These are phyloP conservation scores for Noccaea bulbosa DNA, from an alignment of 345 rosid species.

Conservation along the genomic window DNA sequence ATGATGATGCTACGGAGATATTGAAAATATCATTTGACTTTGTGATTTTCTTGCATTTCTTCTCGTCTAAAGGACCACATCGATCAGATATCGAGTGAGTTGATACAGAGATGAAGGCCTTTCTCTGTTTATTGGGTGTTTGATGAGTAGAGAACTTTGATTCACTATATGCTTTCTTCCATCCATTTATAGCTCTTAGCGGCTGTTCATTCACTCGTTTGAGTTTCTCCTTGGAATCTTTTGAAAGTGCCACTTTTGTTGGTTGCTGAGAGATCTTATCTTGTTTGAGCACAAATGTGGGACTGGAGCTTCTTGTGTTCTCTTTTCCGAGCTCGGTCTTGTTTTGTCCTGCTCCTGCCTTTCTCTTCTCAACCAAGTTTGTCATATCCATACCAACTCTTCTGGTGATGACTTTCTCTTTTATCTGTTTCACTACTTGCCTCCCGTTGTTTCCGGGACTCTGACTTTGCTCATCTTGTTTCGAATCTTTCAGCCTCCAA, in stretches of 20 bases:
- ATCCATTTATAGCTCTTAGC: neutral
- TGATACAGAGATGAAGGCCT: neutral
- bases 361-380: conserved; percentile 45
- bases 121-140: conserved; percentile 15
- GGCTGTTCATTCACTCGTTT: neutral
- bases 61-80: conserved; percentile 10
- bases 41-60: conserved; percentile 19
- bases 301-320: conserved; percentile 8
- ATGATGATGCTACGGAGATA: conserved; percentile 20
- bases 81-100: neutral
- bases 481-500: conserved; percentile 49
- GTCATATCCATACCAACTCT: conserved; percentile 74
- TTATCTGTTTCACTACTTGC: conserved; percentile 66
- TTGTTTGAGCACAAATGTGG: neutral
- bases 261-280: conserved; percentile 1
- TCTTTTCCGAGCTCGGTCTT: neutral
- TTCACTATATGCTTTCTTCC: neutral
- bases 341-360: conserved; percentile 12
- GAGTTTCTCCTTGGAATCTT: conserved; percentile 9
- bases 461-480: conserved; percentile 53
- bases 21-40: neutral
- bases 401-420: conserved; percentile 50
- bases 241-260: conserved; percentile 7
- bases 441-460: conserved; percentile 53
- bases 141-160: neutral